Evolutionary conservation across 2,329 filamentous ascomycete genomes (phyloP), one percentile per base, ranked within the genome.

Genomic region (Coniella vitis): DNA sequence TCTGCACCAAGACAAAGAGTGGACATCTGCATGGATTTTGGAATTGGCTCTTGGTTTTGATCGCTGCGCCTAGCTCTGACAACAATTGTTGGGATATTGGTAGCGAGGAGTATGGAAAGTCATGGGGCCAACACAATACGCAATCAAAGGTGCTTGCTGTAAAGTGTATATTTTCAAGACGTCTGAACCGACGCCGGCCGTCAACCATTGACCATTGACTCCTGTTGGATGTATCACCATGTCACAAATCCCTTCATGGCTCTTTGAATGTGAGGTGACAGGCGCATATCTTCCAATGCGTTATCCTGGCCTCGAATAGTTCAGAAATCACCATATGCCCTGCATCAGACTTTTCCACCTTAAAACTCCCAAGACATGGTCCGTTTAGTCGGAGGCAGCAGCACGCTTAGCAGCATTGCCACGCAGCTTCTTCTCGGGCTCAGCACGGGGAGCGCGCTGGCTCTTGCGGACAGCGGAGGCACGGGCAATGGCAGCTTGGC

Each of bases 401-500:
- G 83, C 84, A 77, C 86, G 84, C 74, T 79, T 79, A 63, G 87
- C 87, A 78, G 90, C 88, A 60, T 76, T 76, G 61, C 90, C 90
- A 65, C 89, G 81, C 61, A 77, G 76, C 83, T 95, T 94, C 65
- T 70, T 67, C 73, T 83, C 82, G 61, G 81, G 81, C 56, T 74
- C 71, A 54, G 84, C 78, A 84, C 94, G 94, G 73, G 84, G 81
- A 60, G 84, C 74, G 68, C 78, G 79, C 81, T 94, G 86, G 62
- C 86, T 83, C 65, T 78, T 76, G 70, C 84, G 86, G 76, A 95
- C 80, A 64, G 90, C 89, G 64, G 84, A 90, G 66, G 86, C 89
- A 65, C 93, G 88, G 71, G 89, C 76, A 64, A 97, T 84, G 62
- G 91, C 90, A 63, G 77, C 76, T 64, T 79, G 73, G 61, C 85